Base-by-base conservation (phyloP, 768 basidiomycete species). In the Leccinum rimulosum region DNA sequence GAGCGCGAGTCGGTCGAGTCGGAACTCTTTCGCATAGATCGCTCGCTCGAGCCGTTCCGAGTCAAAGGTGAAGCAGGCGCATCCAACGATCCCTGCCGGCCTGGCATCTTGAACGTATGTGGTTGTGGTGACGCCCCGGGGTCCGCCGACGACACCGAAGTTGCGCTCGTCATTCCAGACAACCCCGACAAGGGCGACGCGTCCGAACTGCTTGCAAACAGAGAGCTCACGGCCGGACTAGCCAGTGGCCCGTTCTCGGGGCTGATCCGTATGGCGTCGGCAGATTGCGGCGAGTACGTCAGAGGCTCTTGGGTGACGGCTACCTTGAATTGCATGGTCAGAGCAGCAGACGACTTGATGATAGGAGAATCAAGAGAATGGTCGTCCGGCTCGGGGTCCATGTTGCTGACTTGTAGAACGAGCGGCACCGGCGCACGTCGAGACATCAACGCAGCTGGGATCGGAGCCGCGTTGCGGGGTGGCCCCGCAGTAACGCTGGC, bases 291-390 rank as follows among this genome's bases (percentile, higher is more conserved):
- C 0, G 64, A 61, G n/a, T 36, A 49, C 12, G 30, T 56, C 2
- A 58, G 6, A 49, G 63, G 56, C 1, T 68, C 70, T 11, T 19
- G 19, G 6, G 43, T 45, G 19, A 45, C 10, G 11, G 77, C 76
- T 2, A 76, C 65, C 31, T 72, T 76, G 17, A 54, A 2, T 3
- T 30, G 64, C 11, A 33, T 25, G 50, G 73, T 40, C 31, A 67
- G 6, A 79, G 79, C 7, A 77, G 76, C 33, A 74, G 84, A 40
- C 78, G 79, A 27, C 75, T 45, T 45, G 19, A 55, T 17, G 10
- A 50, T 25, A 10, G 60, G 57, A 27, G 67, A 64, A 3, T 36
- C 31, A 1, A 61, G 54, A 25, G 10, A 40, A 19, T 19, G 4
- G 19, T 55, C 36, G 7, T 54, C 58, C 5, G 19, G 53, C 17